Evolutionary conservation across 2,329 filamentous ascomycete genomes (phyloP).

Genomic region (Nemania diffusa): DNA sequence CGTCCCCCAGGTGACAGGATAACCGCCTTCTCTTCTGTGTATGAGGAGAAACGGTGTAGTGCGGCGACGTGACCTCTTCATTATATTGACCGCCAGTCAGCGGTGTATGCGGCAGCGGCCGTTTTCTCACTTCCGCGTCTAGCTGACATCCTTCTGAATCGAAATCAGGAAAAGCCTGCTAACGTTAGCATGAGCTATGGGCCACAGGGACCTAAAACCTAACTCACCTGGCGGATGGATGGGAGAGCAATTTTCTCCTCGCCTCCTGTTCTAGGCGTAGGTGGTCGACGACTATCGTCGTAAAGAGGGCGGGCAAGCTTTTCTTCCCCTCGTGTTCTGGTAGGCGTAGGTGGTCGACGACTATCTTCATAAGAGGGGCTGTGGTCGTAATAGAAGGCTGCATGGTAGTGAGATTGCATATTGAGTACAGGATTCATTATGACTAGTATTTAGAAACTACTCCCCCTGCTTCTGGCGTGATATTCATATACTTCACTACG

Average conservation of each 20-base stretch:
- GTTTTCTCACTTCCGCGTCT: slow-evolving; percentile 49
- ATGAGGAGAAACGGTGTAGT: slow-evolving; percentile 62
- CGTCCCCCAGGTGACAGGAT: slow-evolving; percentile 55
- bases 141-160: slow-evolving; percentile 49
- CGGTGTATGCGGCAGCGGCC: slow-evolving; percentile 51
- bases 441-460: not conserved
- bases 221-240: slow-evolving; percentile 65
- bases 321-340: too few species aligned
- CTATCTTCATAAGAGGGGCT: too few species aligned
- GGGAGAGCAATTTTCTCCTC: slow-evolving; percentile 60
- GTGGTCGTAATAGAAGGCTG: slow-evolving; percentile 55
- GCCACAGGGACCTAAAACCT: not conserved
- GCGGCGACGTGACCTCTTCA: slow-evolving; percentile 47
- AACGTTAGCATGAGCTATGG: slow-evolving; percentile 36
- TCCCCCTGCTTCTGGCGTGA: not conserved
- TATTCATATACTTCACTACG: not conserved
- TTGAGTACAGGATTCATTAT: slow-evolving; percentile 45
- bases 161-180: slow-evolving; percentile 60
- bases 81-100: slow-evolving; percentile 47
- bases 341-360: too few species aligned
- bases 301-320: slow-evolving; percentile 55
- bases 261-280: slow-evolving; percentile 50
- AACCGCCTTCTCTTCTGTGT: slow-evolving; percentile 60
- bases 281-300: slow-evolving; percentile 53
- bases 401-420: slow-evolving; percentile 56